A percentile compares a stretch with the other conserved stretches of the same genome.
phyloP scores from a whole-genome alignment of 2,329 filamentous ascomycete genomes.

The Camillea tinctor region DNA sequence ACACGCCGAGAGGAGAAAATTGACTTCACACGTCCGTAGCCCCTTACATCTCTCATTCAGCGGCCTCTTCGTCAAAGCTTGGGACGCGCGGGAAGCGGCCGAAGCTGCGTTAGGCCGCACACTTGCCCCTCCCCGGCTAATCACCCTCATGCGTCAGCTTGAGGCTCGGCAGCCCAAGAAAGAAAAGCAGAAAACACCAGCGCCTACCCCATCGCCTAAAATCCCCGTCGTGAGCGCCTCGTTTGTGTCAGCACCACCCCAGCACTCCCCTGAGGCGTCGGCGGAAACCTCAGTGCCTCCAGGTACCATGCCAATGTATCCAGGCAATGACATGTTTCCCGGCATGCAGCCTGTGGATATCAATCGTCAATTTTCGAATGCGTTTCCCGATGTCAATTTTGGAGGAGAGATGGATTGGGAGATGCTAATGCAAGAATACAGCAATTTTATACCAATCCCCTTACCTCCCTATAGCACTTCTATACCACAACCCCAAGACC shows the following conservation, averaged over 20 bases:
- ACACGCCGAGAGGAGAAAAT: slow-evolving; percentile 52
- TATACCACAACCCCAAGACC: slow-evolving; percentile 8
- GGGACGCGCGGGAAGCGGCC: slow-evolving; percentile 55
- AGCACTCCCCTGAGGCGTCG: slow-evolving; percentile 13
- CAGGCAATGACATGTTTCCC: slow-evolving; percentile 22
- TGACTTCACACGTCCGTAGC: slow-evolving; percentile 49
- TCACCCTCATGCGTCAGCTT: slow-evolving; percentile 47
- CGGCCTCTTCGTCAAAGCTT: slow-evolving; percentile 59
- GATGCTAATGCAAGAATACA: slow-evolving; percentile 31
- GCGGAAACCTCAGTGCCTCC: slow-evolving; percentile 11
- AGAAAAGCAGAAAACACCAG: slow-evolving; percentile 29
- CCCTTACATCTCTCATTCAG: slow-evolving; percentile 60
- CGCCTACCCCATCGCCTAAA: slow-evolving; percentile 29
- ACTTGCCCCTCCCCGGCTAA: slow-evolving; percentile 45
- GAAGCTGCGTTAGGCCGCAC: slow-evolving; percentile 44
- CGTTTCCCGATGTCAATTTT: slow-evolving; percentile 32
- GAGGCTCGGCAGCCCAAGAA: slow-evolving; percentile 34
- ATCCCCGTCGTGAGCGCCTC: slow-evolving; percentile 23
- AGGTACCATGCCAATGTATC: slow-evolving; percentile 20
- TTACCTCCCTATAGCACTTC: slow-evolving; percentile 9
- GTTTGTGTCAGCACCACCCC: slow-evolving; percentile 18
- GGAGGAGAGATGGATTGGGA: slow-evolving; percentile 36
- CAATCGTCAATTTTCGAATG: slow-evolving; percentile 29
- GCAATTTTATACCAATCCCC: slow-evolving; percentile 24
- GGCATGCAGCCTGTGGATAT: slow-evolving; percentile 24